phyloP scores from a whole-genome alignment of 2,329 filamentous ascomycete genomes.

The Arthrobotrys conoides region DNA sequence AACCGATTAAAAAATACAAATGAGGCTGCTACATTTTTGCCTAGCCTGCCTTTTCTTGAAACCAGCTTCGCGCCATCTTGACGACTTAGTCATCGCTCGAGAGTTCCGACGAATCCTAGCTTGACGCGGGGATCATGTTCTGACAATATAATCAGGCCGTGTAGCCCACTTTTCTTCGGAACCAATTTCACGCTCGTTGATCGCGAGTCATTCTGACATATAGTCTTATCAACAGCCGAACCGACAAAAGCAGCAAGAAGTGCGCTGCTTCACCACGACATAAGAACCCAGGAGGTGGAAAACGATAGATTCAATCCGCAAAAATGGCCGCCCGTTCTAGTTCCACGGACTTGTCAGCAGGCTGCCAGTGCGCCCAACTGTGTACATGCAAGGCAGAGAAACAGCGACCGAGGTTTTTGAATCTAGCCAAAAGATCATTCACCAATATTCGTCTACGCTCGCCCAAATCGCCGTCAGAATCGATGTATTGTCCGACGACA shows the following conservation, averaged over 20 bases:
- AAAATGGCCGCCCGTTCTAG: constrained; percentile 45
- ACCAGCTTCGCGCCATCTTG: constrained; percentile 34
- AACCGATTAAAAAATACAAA: constrained; percentile 46
- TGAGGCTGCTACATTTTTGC: constrained; percentile 59
- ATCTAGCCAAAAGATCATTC: constrained; percentile 58
- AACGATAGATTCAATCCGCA: constrained; percentile 8
- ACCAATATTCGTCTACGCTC: constrained; percentile 59
- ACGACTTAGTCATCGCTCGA: constrained; percentile 47
- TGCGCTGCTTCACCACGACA: constrained; percentile 1
- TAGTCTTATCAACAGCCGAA: constrained; percentile 50
- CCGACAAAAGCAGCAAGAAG: constrained; percentile 16
- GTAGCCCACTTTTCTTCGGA: constrained; percentile 51
- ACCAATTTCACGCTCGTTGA: constrained; percentile 51
- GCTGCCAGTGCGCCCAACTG: constrained; percentile 47
- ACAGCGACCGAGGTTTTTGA: constrained; percentile 54
- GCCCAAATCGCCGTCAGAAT: constrained; percentile 49
- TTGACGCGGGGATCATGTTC: constrained; percentile 29
- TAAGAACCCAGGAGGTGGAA: not conserved
- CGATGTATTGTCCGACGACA: constrained; percentile 53
- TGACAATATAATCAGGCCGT: constrained; percentile 59
- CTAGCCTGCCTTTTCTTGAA: constrained; percentile 39
- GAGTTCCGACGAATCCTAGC: constrained; percentile 45
- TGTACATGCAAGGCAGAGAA: constrained; percentile 57
- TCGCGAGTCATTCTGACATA: constrained; percentile 56
- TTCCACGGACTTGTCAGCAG: constrained; percentile 20